A percentile compares a stretch with the other conserved stretches of the same genome.
Evolutionary conservation across 2,329 filamentous ascomycete genomes (phyloP).

Genomic region (Aspergillus jensenii): DNA sequence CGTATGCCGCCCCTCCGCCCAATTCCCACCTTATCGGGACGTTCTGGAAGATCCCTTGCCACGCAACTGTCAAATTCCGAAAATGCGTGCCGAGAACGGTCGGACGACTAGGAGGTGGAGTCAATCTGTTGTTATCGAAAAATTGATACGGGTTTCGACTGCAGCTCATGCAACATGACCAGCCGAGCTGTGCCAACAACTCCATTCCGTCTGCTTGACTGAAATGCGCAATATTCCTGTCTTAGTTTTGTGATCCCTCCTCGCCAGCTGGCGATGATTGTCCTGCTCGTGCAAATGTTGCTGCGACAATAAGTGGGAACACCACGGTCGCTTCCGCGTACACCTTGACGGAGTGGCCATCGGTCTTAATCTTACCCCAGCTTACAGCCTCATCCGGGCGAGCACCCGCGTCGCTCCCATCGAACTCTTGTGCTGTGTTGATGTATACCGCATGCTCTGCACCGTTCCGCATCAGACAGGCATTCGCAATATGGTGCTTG

Average conservation of each 20-base stretch:
- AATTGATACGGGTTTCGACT: slow-evolving; percentile 3
- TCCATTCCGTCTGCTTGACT: neutral
- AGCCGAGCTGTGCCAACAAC: neutral
- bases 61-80: neutral
- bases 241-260: slow-evolving; percentile 13
- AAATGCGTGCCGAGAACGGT: neutral
- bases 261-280: slow-evolving; percentile 8
- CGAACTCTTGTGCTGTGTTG: slow-evolving; percentile 96
- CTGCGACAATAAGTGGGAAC: slow-evolving; percentile 67
- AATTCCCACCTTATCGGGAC: neutral
- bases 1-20: neutral
- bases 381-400: slow-evolving; percentile 95
- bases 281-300: slow-evolving; percentile 58
- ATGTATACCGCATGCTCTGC: slow-evolving; percentile 97
- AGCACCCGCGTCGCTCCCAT: slow-evolving; percentile 93
- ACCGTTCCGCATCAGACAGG: slow-evolving; percentile 94
- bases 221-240: neutral
- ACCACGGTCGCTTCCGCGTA: slow-evolving; percentile 68
- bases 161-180: slow-evolving; percentile 4
- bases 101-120: neutral
- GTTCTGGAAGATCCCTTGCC: neutral
- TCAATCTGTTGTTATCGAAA: neutral
- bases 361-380: slow-evolving; percentile 96
- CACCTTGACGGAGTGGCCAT: slow-evolving; percentile 87
- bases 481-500: slow-evolving; percentile 98